phyloP scores from a whole-genome alignment of 106 monocot species.

The Dioscorea alata region DNA sequence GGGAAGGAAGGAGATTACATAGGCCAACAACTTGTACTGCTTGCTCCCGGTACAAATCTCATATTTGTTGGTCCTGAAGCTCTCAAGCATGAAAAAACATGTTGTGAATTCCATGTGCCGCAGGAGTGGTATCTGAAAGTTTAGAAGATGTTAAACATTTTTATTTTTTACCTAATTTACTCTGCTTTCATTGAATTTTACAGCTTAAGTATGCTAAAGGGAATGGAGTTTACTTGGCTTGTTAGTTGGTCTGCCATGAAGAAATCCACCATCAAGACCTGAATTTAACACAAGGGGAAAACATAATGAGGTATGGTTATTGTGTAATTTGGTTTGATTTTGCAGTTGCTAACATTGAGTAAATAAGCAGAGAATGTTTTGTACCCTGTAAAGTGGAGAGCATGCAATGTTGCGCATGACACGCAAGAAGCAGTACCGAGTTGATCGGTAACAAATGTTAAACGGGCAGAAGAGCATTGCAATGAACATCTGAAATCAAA shows the following conservation, averaged over 20 bases:
- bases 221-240: conserved; percentile 55
- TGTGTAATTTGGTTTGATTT: not conserved
- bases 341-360: not conserved
- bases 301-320: not conserved
- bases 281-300: not conserved
- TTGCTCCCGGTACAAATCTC: conserved; percentile 57
- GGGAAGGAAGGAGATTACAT: not conserved
- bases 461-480: conserved; percentile 70
- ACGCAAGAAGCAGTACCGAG: conserved; percentile 70
- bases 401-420: conserved; percentile 77
- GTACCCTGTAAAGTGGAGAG: conserved; percentile 87
- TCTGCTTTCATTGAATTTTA: not conserved
- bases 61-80: conserved; percentile 43
- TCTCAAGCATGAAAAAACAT: conserved; percentile 73
- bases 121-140: conserved; percentile 71
- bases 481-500: conserved; percentile 41
- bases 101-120: conserved; percentile 87
- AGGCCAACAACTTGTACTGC: conserved; percentile 30
- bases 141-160: not conserved
- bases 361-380: not conserved
- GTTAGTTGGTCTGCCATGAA: conserved; percentile 99
- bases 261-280: conserved; percentile 97
- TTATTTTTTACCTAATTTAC: not conserved
- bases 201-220: too few relatives aligned
- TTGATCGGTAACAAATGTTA: conserved; percentile 80